These are phyloP conservation scores for Pelargonium australe DNA, from an alignment of 441 rosid species.

Conservation along the genomic window DNA sequence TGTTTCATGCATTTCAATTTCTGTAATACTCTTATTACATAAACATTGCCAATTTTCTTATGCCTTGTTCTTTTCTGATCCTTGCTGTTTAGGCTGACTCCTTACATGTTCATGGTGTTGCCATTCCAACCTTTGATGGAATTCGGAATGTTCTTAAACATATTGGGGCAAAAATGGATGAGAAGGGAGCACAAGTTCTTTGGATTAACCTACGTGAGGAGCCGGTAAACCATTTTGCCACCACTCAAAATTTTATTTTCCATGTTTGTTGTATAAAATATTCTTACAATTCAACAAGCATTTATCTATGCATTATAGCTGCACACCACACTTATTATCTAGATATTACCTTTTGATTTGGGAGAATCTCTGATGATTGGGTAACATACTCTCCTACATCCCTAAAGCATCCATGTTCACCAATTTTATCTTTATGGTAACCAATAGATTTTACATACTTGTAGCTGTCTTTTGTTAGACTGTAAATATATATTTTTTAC, in stretches of 20 bases:
- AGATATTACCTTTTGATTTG: neutral
- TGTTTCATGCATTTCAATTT: too few species aligned
- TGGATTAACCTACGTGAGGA: slow-evolving; percentile 98
- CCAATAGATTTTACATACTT: neutral
- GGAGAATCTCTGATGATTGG: neutral
- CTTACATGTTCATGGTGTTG: slow-evolving; percentile 84
- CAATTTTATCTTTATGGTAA: neutral
- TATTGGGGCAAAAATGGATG: slow-evolving; percentile 64
- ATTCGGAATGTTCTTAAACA: slow-evolving; percentile 82
- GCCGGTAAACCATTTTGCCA: slow-evolving; percentile 47
- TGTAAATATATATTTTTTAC: neutral
- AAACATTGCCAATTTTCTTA: neutral
- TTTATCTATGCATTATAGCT: too few species aligned
- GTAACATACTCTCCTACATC: neutral
- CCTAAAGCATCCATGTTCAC: too few species aligned
- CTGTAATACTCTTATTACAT: neutral
- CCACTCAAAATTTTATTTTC: neutral
- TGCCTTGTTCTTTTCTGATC: slow-evolving; percentile 17
- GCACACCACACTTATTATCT: neutral
- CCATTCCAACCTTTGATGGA: slow-evolving; percentile 82
- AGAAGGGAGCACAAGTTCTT: slow-evolving; percentile 52
- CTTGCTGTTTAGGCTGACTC: slow-evolving; percentile 55
- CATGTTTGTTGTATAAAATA: neutral
- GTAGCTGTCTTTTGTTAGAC: neutral
- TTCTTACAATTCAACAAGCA: too few species aligned